phyloP scores from a whole-genome alignment of 345 rosid genomes.

The Psidium friedrichsthalianum region DNA sequence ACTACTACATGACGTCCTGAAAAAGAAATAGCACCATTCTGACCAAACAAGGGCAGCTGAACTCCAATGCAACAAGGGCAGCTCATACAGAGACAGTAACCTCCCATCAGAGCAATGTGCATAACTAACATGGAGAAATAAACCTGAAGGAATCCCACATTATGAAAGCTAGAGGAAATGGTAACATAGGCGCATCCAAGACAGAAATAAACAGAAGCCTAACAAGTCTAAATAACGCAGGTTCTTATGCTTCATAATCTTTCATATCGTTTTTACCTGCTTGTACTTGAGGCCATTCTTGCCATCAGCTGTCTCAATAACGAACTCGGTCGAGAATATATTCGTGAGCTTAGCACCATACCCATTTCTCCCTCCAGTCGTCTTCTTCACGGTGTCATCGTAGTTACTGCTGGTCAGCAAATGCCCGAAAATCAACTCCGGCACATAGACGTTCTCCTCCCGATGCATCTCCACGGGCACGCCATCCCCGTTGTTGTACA shows the following conservation, averaged over 20 bases:
- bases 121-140: neutral
- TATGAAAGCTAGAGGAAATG: neutral
- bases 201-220: neutral
- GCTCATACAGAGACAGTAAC: neutral
- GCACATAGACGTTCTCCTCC: slow-evolving; percentile 84
- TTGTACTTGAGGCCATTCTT: slow-evolving; percentile 68
- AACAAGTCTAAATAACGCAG: neutral
- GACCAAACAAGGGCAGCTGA: neutral
- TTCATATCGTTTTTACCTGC: slow-evolving; percentile 31
- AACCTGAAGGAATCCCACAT: neutral
- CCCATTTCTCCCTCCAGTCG: slow-evolving; percentile 95
- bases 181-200: neutral
- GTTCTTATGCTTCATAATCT: neutral
- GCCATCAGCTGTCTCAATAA: slow-evolving; percentile 87
- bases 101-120: neutral
- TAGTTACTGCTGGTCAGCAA: slow-evolving; percentile 86
- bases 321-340: slow-evolving; percentile 79
- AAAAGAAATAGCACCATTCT: neutral
- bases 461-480: slow-evolving; percentile 92
- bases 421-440: slow-evolving; percentile 93
- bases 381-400: slow-evolving; percentile 71
- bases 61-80: neutral
- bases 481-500: slow-evolving; percentile 81
- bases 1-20: neutral
- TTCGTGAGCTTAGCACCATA: slow-evolving; percentile 95